Evolutionary conservation across 2,329 filamentous ascomycete species (phyloP), one percentile per base, ranked within the genome.

Genomic region (Aspergillus sp.): DNA sequence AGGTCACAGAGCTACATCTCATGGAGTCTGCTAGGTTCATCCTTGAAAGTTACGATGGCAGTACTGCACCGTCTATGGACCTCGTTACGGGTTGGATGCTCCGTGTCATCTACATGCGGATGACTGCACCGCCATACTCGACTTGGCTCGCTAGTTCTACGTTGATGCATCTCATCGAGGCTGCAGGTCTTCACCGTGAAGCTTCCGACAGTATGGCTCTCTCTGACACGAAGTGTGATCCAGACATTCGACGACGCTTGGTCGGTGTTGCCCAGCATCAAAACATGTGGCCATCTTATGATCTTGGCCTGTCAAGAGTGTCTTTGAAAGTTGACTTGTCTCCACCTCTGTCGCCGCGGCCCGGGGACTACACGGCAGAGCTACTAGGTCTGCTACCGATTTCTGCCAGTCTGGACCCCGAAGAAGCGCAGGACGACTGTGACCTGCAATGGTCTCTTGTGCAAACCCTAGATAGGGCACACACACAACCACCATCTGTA

Each of bases 201-300:
- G 45, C 55, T 7, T 20, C 54, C 0, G 32, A 55, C 52, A n/a
- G 15, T 1, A n/a, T 53, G 15, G 49, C 52, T n/a, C 56, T 53
- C 10, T 39, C 41, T 19, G 43, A 41, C 9, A 33, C 49, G 2
- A 42, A 48, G 3, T 47, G 47, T 13, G 57, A 66, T 25, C 46
- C 54, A 10, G 73, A 77, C 10, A 58, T 66, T 2, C 62, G 66
- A 4, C 63, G 68, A 30, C 58, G 75, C 5, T 53, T 78, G 1
- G 56, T 78, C 46, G 70, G 75, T 25, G 66, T 81, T 1, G 73
- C 78, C 0, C 73, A 77, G n/a, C 78, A 81, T 52, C 65, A 80
- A 5, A 80, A 81, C 53, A 73, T 74, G 3, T 81, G 78, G 78
- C 74, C 74, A 10, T 80, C 77, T 0, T 81, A 78, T 52, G 78